A percentile compares a stretch with the other conserved stretches of the same genome.
phyloP scores from a whole-genome alignment of 768 basidiomycete species.

The Amanita molliuscula region DNA sequence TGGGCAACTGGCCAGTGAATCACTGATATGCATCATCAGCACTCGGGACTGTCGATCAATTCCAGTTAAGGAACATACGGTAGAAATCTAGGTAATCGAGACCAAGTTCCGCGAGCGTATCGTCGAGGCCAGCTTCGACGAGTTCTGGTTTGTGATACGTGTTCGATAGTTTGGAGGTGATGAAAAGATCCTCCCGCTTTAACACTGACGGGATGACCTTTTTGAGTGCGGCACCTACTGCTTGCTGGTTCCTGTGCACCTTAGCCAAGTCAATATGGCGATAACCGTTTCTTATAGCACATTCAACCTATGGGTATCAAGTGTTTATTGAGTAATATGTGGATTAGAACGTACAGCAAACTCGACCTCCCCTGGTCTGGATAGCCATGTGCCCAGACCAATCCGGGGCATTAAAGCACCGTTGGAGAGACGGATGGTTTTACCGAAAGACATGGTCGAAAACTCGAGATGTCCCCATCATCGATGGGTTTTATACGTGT shows the following conservation, averaged over 20 bases:
- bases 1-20: slow-evolving; percentile 74
- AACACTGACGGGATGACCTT: slow-evolving; percentile 71
- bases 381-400: slow-evolving; percentile 79
- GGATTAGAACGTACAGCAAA: slow-evolving; percentile 37
- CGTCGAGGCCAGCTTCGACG: slow-evolving; percentile 68
- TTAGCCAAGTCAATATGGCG: slow-evolving; percentile 79
- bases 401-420: slow-evolving; percentile 60
- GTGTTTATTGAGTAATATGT: too few species aligned
- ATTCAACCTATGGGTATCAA: slow-evolving; percentile 44
- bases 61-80: slow-evolving; percentile 23
- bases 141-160: slow-evolving; percentile 51
- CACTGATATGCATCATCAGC: slow-evolving; percentile 28
- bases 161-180: slow-evolving; percentile 83
- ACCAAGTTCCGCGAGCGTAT: slow-evolving; percentile 67
- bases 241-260: slow-evolving; percentile 73
- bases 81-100: slow-evolving; percentile 79
- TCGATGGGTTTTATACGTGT: slow-evolving; percentile 8
- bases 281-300: slow-evolving; percentile 68
- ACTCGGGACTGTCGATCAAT: neutral
- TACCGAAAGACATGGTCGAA: slow-evolving; percentile 29
- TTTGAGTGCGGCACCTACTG: slow-evolving; percentile 64
- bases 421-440: slow-evolving; percentile 28
- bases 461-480: neutral
- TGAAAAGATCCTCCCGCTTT: slow-evolving; percentile 71
- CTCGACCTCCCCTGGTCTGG: slow-evolving; percentile 68